Base-by-base conservation (phyloP, 306 rosid species). In the Lagenaria siceraria region DNA sequence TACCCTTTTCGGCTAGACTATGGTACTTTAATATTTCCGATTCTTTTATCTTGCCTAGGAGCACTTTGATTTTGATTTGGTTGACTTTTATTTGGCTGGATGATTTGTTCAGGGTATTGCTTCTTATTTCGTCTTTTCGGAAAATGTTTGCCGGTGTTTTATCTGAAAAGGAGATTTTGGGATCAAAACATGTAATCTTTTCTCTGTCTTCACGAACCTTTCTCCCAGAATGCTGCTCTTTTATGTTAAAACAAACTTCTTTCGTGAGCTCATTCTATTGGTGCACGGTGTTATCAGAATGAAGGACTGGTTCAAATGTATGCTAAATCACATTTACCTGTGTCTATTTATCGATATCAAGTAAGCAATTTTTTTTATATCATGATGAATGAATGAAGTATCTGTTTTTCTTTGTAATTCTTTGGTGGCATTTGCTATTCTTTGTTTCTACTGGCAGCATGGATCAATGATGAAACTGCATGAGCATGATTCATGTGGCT, bases 1-100 rank as follows among this genome's bases (percentile, higher is more conserved):
- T 92, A 78, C 90, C 91, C 42, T 92, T 90, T 87, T 85, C 98
- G 77, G 90, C 90, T 51, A 90, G 91, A 89, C 87, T 95, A 42
- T 95, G 98, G 97, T 92, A 89, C 78, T 43, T 70, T 63, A 14
- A 64, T 78, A 62, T 27, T 63, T 58, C 35, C 8, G 64, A 60
- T 80, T 64, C 62, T 86, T 68, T 22, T 24, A 79, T 71, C 17
- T 60, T 4, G 60, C 11, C 14, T 13, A 72, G 22, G 17, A 17
- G 21, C 75, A 75, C 21, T 69, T 59, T 80, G 63, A 81, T 31
- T 52, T 15, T 55, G 78, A 69, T 43, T 18, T 74, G 40, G 79
- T 49, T 78, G 59, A 29, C 80, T 85, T n/a, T n/a, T 81, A 68
- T 49, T 31, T 19, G 27, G 48, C n/a, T 19, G 56, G 78, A 77